Base-by-base conservation (phyloP, 768 basidiomycete species). In the Tubosaeta sp. region DNA sequence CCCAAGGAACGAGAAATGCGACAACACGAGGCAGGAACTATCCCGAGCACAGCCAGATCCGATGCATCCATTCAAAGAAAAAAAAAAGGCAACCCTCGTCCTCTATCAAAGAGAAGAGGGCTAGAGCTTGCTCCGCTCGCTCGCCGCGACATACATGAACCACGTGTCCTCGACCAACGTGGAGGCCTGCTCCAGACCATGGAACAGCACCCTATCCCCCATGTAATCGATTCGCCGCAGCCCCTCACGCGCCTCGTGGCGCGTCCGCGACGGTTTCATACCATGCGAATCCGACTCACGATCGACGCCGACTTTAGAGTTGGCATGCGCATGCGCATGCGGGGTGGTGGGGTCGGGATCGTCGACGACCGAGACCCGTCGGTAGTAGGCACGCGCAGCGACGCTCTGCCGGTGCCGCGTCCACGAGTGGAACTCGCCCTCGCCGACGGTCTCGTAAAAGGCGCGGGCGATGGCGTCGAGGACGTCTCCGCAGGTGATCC, bases 401-500 rank as follows among this genome's bases (percentile, higher is more conserved):
- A 69, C 63, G 22, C 64, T 56, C 58, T 67, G 68, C 44, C 73
- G 60, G 30, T 64, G 50, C 44, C 53, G 46, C 32, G 59, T 42
- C 52, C 71, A 59, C 18, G 44, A 47, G 7, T 49, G 43, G 21
- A 63, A 54, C 58, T 74, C 72, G 2, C 59, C 50, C 35, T 31
- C 9, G 5, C 47, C 48, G 39, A 73, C 59, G 49, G 46, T 56
- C 59, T 66, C 48, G 16, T 55, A 53, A 46, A 84, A 80, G 44
- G 76, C 77, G 36, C 65, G 60, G 47, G 69, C 63, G 39, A 85
- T 69, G 40, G 73, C 73, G 24, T 65, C 52, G 13, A 84, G 69
- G 19, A 86, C 72, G 66, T 86, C 82, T 6, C 65, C 64, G 19
- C 74, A 75, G 35, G 69, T 76, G 34, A 83, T 73, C 0, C 81